Evolutionary conservation across 805 yeast genomes (phyloP), one percentile per base, ranked within the genome.

Genomic region (Barnettozyma pratensis): DNA sequence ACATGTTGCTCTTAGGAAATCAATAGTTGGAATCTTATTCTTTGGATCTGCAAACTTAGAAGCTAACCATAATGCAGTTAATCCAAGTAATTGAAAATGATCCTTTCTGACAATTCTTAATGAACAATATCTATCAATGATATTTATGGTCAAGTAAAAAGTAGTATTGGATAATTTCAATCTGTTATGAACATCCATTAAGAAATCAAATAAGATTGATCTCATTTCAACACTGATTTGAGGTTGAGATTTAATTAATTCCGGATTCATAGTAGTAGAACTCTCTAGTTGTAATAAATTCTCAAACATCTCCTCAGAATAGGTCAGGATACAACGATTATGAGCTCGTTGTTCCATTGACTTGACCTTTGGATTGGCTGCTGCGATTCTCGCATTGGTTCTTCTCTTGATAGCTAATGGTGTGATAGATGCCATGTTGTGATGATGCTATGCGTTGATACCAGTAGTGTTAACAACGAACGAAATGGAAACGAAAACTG

Each of bases 61-160:
- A 3, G 96, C 90, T 19, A 92, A 79, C 97, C 97, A 92, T 45
- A 91, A 68, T 30, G 96, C 83, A 2, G 95, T 83, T 55, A 95
- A 80, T 30, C 95, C 96, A 29, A 91, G 80, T 46, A 91, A 73
- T 67, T 90, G 97, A 61, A 85, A 83, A 62, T 89, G 95, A 52
- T 85, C 87, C 54, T 85, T 79, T 63, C 85, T 80, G 7, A 89
- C 89, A 27, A 87, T 79, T 55, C 96, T 76, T 55, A 80, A 80
- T 42, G 95, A 83, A 61, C 94, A 85, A 68, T 91, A 92, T 49
- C 96, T 77, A 64, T 91, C 97, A 50, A 91, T 76, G 52, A 90
- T 76, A 58, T 81, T 81, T 53, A 85, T 78, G 54, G 86, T 79
- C 61, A 79, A 75, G 63, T 72, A 85, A 65, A 84, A 75, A 43